Evolutionary conservation across 192 early-diverging fungal species (phyloP).

Genomic region (Podila horticola): DNA sequence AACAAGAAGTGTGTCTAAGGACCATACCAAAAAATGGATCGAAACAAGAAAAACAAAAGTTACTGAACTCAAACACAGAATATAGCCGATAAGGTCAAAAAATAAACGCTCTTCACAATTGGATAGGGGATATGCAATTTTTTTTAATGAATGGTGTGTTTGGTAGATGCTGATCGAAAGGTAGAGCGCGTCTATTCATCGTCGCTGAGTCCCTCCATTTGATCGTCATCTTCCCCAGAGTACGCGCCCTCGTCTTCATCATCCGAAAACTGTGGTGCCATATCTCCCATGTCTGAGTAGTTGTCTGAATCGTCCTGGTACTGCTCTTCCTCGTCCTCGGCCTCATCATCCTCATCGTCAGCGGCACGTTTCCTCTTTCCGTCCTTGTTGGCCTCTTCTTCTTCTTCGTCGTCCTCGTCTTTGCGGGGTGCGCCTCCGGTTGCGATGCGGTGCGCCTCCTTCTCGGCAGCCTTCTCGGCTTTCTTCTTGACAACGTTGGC

Average conservation of each 20-base stretch:
- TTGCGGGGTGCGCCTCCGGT: conserved; percentile 56
- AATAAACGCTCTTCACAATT: conserved; percentile 12
- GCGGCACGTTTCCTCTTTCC: conserved; percentile 50
- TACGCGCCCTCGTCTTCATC: conserved; percentile 29
- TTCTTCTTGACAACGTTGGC: conserved; percentile 85
- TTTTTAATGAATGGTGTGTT: not conserved
- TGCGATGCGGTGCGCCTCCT: conserved; percentile 62
- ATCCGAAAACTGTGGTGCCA: conserved; percentile 46
- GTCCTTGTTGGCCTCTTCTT: conserved; percentile 18
- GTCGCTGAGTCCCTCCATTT: conserved; percentile 46
- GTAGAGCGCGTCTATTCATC: conserved; percentile 19
- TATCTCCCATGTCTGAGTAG: conserved; percentile 48
- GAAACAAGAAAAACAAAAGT: not conserved
- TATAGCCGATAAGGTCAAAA: not conserved
- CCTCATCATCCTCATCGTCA: conserved; percentile 48
- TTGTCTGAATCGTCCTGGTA: conserved; percentile 43
- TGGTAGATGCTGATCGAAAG: not conserved
- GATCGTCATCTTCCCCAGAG: conserved; percentile 35
- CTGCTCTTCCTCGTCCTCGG: conserved; percentile 27
- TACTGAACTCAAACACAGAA: not conserved
- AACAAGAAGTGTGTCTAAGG: conserved; percentile 86
- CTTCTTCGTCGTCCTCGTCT: conserved; percentile 38
- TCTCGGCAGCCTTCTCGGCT: conserved; percentile 65
- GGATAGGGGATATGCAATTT: conserved; percentile 1
- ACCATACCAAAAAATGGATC: too few species aligned